Evolutionary conservation across 2,329 filamentous ascomycete genomes (phyloP), one percentile per base, ranked within the genome.

Genomic region (Iodosphaeria phyllophila): DNA sequence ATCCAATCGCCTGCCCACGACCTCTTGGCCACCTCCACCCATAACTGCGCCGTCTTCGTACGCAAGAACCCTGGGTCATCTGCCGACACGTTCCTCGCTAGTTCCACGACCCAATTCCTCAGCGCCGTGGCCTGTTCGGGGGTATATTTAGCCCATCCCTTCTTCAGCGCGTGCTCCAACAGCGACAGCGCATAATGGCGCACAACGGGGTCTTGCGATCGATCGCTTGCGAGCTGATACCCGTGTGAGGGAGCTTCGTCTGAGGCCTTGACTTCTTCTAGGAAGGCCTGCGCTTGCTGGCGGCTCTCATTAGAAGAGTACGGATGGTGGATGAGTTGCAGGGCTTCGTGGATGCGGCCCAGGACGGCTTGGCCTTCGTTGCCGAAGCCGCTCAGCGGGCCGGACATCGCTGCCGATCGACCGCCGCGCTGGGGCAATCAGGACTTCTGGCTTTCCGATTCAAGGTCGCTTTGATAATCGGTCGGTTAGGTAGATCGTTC

Each of bases 151-250:
- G 72, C 64, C 69, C 83, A 92, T 37, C 69, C 72, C 50, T 92
- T 84, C 37, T 74, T 78, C 45, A 95, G 75, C 22, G 80, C 74
- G 50, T 91, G 76, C 42, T 93, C 86, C 35, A 98, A 67, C 28
- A 98, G 63, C 15, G 84, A 91, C 16, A 98, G 64, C 29, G 84
- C 89, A 48, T 91, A 98, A 52, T 95, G 84, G 38, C 89, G 76
- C 28, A 95, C 77, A 27, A 89, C 66, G 20, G 80, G 69, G 27
- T 78, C 65, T 44, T 91, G 80, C 18, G 63, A 57, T 40, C 60
- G 64, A 48, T 89, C 74, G 35, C 68, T 69, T 22, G 84, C 84
- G 30, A 98, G 66, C 13, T 65, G 64, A 51, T 80, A 92, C 36
- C 89, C 89, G 52, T 89, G 74, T 24, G 76, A 70, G 3, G 83